Percentiles rank a stretch among this genome's conserved stretches.
Conservation (phyloP, 441 rosid genomes). For the Aquilaria agallochum region DNA sequence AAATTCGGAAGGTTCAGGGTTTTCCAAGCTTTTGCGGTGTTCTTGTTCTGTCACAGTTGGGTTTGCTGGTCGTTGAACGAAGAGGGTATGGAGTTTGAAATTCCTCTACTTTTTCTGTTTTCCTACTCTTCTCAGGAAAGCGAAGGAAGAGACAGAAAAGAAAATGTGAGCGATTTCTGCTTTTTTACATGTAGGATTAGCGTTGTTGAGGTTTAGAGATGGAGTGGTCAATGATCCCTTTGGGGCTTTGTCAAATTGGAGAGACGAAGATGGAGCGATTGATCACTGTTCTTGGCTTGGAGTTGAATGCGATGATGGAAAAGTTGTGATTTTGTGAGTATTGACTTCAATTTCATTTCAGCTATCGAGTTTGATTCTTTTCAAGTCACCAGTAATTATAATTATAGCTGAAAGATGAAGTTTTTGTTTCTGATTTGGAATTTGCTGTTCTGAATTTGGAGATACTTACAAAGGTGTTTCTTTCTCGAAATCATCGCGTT, state of each 20-base stretch:
- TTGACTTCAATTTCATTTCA: neutral
- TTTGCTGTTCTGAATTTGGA: too few relatives aligned
- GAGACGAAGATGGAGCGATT: slow-evolving; percentile 24
- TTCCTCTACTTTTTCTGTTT: neutral
- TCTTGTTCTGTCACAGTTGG: slow-evolving; percentile 23
- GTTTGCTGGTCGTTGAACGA: slow-evolving; percentile 39
- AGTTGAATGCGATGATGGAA: slow-evolving; percentile 68
- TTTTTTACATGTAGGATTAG: slow-evolving; percentile 43
- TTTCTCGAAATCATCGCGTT: too few relatives aligned
- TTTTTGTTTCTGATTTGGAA: too few relatives aligned
- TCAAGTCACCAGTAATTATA: too few relatives aligned
- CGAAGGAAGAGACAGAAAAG: neutral
- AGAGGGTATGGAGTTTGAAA: slow-evolving; percentile 32
- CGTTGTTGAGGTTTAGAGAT: slow-evolving; percentile 59
- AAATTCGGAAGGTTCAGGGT: slow-evolving; percentile 23
- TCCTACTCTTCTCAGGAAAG: slow-evolving; percentile 20
- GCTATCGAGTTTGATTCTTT: too few relatives aligned
- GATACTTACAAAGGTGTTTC: too few relatives aligned
- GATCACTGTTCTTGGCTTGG: slow-evolving; percentile 87
- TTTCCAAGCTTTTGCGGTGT: slow-evolving; percentile 20
- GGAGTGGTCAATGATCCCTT: slow-evolving; percentile 65
- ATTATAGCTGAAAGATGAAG: too few relatives aligned
- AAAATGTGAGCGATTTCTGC: neutral
- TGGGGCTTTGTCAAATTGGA: slow-evolving; percentile 65
- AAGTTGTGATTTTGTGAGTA: slow-evolving; percentile 68